Percentiles rank a stretch among this genome's conserved stretches.
Evolutionary conservation across 768 basidiomycete species (phyloP).

Genomic region (Podaxis sp.): DNA sequence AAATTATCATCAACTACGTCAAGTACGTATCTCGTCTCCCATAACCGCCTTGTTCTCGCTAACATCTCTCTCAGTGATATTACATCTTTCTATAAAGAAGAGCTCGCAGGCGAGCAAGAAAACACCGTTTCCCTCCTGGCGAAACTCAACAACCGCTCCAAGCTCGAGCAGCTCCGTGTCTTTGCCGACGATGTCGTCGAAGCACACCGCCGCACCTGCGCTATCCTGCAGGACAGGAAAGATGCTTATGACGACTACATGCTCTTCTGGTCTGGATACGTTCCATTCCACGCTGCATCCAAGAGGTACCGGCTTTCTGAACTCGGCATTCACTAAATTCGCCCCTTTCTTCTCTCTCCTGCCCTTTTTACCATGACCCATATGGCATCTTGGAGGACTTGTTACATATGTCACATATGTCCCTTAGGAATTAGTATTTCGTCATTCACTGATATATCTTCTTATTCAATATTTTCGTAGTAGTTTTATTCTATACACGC

Average conservation of each 20-base stretch:
- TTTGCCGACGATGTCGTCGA: constrained; percentile 25
- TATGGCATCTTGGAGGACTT: background rate
- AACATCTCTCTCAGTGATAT: constrained; percentile 28
- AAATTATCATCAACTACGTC: constrained; percentile 13
- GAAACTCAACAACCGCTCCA: constrained; percentile 19
- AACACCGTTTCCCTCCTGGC: constrained; percentile 35
- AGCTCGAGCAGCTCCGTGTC: constrained; percentile 23
- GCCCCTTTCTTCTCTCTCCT: background rate
- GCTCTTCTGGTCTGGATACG: constrained; percentile 14
- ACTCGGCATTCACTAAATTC: constrained; percentile 8
- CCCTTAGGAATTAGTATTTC: background rate
- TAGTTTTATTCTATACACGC: background rate
- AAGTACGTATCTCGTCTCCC: background rate
- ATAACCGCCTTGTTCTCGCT: background rate
- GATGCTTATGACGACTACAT: constrained; percentile 8
- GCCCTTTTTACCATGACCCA: background rate
- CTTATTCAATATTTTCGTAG: background rate
- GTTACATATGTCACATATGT: background rate
- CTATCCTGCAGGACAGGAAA: constrained; percentile 6
- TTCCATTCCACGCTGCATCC: constrained; percentile 12
- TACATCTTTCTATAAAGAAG: constrained; percentile 42
- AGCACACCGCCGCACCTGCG: constrained; percentile 17
- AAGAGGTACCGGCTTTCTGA: constrained; percentile 13
- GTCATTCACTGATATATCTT: background rate
- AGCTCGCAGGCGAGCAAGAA: constrained; percentile 29